phyloP scores from a whole-genome alignment of 2,329 filamentous ascomycete species.

The Talaromyces sp. region DNA sequence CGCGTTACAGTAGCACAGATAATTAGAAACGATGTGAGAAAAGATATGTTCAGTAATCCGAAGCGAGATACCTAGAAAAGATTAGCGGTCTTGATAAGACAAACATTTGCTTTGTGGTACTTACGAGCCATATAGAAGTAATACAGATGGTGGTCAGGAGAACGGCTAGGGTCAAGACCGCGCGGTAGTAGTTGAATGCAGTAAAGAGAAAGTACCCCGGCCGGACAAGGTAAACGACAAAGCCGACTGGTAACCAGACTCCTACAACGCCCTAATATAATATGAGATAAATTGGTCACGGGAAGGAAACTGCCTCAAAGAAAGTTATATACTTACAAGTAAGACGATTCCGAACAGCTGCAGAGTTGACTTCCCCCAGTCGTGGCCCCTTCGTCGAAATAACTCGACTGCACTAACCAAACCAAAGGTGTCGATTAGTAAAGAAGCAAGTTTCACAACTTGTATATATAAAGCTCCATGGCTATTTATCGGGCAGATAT shows the following conservation, averaged over 20 bases:
- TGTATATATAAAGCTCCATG: constrained; percentile 29
- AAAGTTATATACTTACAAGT: neutral
- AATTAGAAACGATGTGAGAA: constrained; percentile 32
- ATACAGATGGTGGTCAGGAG: neutral
- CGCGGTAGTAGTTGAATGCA: constrained; percentile 19
- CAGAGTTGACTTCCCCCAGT: neutral
- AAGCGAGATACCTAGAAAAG: constrained; percentile 33
- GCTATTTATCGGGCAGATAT: constrained; percentile 43
- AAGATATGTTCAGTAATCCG: constrained; percentile 33
- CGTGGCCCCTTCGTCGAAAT: neutral
- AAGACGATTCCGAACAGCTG: constrained; percentile 11
- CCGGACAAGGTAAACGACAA: constrained; percentile 28
- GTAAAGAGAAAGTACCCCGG: constrained; percentile 34
- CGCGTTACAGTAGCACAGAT: constrained; percentile 27
- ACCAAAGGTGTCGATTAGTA: constrained; percentile 38
- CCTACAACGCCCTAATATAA: constrained; percentile 28
- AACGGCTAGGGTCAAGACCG: neutral
- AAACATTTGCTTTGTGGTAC: neutral
- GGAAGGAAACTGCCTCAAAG: neutral
- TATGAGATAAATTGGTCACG: neutral
- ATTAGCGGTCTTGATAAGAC: neutral
- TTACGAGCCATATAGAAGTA: neutral
- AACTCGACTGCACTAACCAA: constrained; percentile 27
- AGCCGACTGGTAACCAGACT: constrained; percentile 29
- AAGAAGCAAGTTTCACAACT: constrained; percentile 30